Evolutionary conservation across 2,329 filamentous ascomycete species (phyloP), one percentile per base, ranked within the genome.

Genomic region (Phoma herbarum): DNA sequence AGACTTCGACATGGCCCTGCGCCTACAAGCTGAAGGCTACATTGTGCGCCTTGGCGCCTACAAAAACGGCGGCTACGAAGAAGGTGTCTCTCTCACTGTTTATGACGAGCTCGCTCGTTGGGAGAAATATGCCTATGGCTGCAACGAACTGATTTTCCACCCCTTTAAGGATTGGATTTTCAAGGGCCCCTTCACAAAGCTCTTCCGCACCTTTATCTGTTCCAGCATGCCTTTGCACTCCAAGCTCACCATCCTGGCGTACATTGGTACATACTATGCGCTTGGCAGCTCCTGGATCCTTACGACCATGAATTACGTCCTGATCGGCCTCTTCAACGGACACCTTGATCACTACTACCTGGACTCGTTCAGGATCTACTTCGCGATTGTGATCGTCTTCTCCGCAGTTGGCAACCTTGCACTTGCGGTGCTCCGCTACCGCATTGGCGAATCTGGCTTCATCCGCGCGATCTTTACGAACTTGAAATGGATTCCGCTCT

Each of bases 321-420:
- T 90, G 37, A 82, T 90, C 50, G 90, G 90, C 35, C 90, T 88
- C 86, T 90, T 85, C 78, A 87, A 88, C 67, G 88, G 88, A 31
- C 89, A 88, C 73, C 84, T 93, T 20, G 90, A 93, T 77, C 89
- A 91, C 77, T 93, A 90, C 82, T 92, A 92, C 74, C 82, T 92
- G 66, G 88, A 92, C 78, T 90, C 86, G 20, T 92, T 73, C 86
- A 88, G 85, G 84, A 85, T 88, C 60, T 88, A 85, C 74, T 81
- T 89, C 66, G 81, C 83, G 12, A 84, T 90, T 63, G 76, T 90
- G 51, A 79, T 90, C 53, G 83, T 91, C 50, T 91, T 90, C 79
- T 87, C 85, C 49, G 82, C 81, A 4, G 75, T 88, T 4, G 86
- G 86, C 16, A 88, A 88, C 68, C 55, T 89, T 49, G 76, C 85